Evolutionary conservation across 2,329 filamentous ascomycete genomes (phyloP).

Genomic region (Zymoseptoria tritici): DNA sequence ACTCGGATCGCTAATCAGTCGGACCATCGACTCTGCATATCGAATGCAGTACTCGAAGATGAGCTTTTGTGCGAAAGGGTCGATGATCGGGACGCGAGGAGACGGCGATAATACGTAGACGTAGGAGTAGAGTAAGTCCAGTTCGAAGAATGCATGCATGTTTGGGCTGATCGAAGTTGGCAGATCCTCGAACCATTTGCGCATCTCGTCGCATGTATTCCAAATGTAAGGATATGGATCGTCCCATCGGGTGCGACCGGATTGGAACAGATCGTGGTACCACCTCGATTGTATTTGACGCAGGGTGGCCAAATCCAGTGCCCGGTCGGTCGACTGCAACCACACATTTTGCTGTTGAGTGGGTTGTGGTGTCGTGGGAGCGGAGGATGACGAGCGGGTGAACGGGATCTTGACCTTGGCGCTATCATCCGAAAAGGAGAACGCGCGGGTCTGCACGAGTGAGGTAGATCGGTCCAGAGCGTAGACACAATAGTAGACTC

Average conservation of each 20-base stretch:
- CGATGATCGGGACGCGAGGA: slow-evolving; percentile 62
- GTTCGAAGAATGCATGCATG: slow-evolving; percentile 70
- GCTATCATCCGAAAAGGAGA: slow-evolving; percentile 89
- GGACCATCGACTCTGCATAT: slow-evolving; percentile 62
- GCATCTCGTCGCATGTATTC: slow-evolving; percentile 69
- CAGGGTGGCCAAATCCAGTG: slow-evolving; percentile 71
- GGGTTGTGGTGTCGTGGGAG: slow-evolving; percentile 16
- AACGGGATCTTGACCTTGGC: slow-evolving; percentile 72
- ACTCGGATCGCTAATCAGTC: slow-evolving; percentile 53
- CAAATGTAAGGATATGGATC: slow-evolving; percentile 67
- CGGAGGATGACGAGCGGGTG: slow-evolving; percentile 22
- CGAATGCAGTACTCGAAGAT: slow-evolving; percentile 19
- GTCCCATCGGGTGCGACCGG: slow-evolving; percentile 58
- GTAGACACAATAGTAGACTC: slow-evolving; percentile 87
- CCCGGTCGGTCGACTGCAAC: slow-evolving; percentile 56
- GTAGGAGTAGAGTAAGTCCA: slow-evolving; percentile 85
- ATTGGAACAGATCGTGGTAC: slow-evolving; percentile 84
- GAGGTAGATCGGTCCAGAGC: slow-evolving; percentile 84
- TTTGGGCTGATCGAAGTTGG: slow-evolving; percentile 57
- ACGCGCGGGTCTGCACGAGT: slow-evolving; percentile 77
- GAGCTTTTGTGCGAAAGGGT: slow-evolving; percentile 59
- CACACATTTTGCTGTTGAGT: slow-evolving; percentile 35
- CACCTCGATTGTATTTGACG: slow-evolving; percentile 80
- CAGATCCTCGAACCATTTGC: slow-evolving; percentile 72
- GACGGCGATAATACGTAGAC: slow-evolving; percentile 83